A percentile compares a stretch with the other conserved stretches of the same genome.
Conservation (phyloP, 1,284 basidiomycete genomes). For the Marasmius tenuissimus region DNA sequence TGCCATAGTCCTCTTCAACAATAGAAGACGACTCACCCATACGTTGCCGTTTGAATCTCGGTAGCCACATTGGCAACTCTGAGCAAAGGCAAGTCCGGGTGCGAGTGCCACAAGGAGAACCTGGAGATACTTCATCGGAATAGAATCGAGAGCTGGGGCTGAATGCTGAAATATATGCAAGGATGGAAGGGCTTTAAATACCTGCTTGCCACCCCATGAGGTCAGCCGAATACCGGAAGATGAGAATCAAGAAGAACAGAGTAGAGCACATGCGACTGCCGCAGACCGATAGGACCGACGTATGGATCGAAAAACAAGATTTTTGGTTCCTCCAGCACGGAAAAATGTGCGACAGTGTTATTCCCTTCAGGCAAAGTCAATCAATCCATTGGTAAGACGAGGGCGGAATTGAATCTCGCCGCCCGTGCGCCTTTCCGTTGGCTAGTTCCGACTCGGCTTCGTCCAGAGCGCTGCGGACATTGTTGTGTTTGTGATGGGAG, state of each 20-base stretch:
- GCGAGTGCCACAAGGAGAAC: not conserved
- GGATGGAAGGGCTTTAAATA: too few species aligned
- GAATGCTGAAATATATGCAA: too few species aligned
- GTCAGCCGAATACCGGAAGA: not conserved
- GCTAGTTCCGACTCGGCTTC: too few species aligned
- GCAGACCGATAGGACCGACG: not conserved
- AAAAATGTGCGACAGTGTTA: too few species aligned
- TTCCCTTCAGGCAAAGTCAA: too few species aligned
- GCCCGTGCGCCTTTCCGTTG: too few species aligned
- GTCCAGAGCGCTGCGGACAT: too few species aligned
- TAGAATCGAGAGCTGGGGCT: too few species aligned
- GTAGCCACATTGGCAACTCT: constrained; percentile 14
- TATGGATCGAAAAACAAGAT: not conserved
- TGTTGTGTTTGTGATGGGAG: too few species aligned
- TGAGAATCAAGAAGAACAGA: not conserved
- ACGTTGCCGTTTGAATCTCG: constrained; percentile 11
- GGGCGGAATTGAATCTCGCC: too few species aligned
- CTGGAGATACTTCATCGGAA: not conserved
- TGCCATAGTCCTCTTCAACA: not conserved
- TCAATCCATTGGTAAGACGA: too few species aligned
- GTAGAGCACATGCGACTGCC: not conserved
- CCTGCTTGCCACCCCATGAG: not conserved
- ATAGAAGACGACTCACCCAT: constrained; percentile 7
- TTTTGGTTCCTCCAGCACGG: not conserved
- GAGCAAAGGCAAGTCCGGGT: constrained; percentile 2